Conservation (phyloP, 140 eudicot species). For the Erigeron philadelphicus region DNA sequence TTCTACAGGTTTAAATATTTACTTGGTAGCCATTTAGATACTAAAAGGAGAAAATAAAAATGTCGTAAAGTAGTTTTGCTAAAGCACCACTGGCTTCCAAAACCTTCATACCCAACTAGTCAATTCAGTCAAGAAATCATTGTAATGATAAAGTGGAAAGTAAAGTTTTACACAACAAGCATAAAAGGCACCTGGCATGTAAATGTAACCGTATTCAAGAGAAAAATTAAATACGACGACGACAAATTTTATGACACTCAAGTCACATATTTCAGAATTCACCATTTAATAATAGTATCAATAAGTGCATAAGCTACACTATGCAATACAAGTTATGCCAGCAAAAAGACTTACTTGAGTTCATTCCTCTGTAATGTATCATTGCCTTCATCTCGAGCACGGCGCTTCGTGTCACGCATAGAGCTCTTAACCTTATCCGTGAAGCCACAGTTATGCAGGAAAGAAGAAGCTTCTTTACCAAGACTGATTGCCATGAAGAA, state of each 20-base stretch:
- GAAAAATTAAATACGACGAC: background rate
- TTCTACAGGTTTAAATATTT: background rate
- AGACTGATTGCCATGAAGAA: conserved; percentile 46
- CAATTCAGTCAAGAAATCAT: background rate
- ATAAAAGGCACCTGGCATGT: conserved; percentile 8
- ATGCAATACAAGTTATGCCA: background rate
- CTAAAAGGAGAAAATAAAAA: background rate
- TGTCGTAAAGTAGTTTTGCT: background rate
- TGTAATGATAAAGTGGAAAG: background rate
- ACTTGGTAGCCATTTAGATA: background rate
- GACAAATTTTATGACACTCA: background rate
- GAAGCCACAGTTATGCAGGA: conserved; percentile 66
- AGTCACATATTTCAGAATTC: background rate
- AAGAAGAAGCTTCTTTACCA: conserved; percentile 55
- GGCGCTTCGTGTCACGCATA: conserved; percentile 51
- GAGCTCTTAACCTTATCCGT: conserved; percentile 49
- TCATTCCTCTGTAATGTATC: conserved; percentile 32
- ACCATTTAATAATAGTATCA: background rate
- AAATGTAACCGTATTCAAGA: background rate
- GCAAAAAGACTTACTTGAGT: conserved; percentile 55
- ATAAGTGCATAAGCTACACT: conserved; percentile 1
- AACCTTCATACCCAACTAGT: background rate
- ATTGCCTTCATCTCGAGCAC: conserved; percentile 36
- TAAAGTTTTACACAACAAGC: background rate
- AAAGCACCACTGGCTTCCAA: background rate